Evolutionary conservation across 2,329 filamentous ascomycete species (phyloP).

Genomic region (Tolypocladium tropicale): DNA sequence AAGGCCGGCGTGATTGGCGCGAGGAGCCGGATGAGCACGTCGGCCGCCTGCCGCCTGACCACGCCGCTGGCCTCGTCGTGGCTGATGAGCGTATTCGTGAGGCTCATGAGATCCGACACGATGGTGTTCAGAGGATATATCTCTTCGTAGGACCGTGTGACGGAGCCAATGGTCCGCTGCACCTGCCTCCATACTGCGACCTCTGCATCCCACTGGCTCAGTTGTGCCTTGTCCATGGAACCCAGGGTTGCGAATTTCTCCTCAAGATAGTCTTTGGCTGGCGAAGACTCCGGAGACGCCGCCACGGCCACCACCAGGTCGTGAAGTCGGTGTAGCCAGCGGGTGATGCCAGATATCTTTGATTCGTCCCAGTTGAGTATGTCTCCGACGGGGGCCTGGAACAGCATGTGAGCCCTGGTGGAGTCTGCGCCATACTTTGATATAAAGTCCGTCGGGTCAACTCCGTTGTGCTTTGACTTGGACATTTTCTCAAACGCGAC

Average conservation of each 20-base stretch:
- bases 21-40: slow-evolving; percentile 57
- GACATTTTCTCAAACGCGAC: slow-evolving; percentile 86
- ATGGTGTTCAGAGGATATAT: slow-evolving; percentile 75
- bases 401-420: slow-evolving; percentile 77
- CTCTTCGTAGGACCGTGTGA: slow-evolving; percentile 58
- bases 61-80: slow-evolving; percentile 25
- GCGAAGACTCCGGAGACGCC: slow-evolving; percentile 4
- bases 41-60: slow-evolving; percentile 39
- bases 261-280: slow-evolving; percentile 26
- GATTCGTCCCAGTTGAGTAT: slow-evolving; percentile 80
- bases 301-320: slow-evolving; percentile 36
- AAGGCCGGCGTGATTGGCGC: slow-evolving; percentile 74
- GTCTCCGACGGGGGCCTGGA: slow-evolving; percentile 76
- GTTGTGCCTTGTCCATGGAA: slow-evolving; percentile 19
- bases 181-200: slow-evolving; percentile 50
- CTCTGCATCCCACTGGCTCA: slow-evolving; percentile 34
- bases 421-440: slow-evolving; percentile 71
- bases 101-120: slow-evolving; percentile 70
- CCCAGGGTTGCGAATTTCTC: slow-evolving; percentile 17
- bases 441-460: slow-evolving; percentile 68
- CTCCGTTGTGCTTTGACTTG: slow-evolving; percentile 88
- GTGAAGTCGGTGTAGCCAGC: slow-evolving; percentile 65
- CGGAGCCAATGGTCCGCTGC: slow-evolving; percentile 56
- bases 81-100: slow-evolving; percentile 59
- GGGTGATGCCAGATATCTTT: slow-evolving; percentile 70